A percentile compares a stretch with the other conserved stretches of the same genome.
Conservation (phyloP, 805 yeast genomes). For the Candida piceae region DNA sequence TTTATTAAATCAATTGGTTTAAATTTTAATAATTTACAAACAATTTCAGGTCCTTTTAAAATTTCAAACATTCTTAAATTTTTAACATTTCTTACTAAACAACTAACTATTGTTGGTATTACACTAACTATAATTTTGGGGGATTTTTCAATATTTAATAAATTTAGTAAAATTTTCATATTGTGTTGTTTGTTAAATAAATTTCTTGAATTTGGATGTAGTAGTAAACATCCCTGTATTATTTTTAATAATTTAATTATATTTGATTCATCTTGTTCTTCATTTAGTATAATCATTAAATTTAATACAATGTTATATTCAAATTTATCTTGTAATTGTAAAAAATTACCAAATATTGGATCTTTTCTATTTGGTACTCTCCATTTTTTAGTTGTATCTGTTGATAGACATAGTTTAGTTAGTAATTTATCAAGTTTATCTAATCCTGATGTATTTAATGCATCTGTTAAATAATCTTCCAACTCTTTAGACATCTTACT, state of each 20-base stretch:
- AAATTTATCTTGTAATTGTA: constrained; percentile 46
- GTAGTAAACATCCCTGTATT: constrained; percentile 54
- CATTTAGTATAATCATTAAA: constrained; percentile 27
- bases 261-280: constrained; percentile 5
- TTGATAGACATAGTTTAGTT: constrained; percentile 8
- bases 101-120: constrained; percentile 53
- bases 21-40: constrained; percentile 41
- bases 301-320: constrained; percentile 43
- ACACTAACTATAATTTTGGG: not conserved
- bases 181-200: constrained; percentile 40
- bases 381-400: constrained; percentile 18
- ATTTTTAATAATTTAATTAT: constrained; percentile 30
- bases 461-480: not conserved
- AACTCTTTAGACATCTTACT: constrained; percentile 1
- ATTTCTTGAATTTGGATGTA: constrained; percentile 52
- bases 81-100: constrained; percentile 50
- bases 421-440: constrained; percentile 7
- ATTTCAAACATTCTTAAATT: constrained; percentile 56
- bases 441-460: constrained; percentile 3
- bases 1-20: constrained; percentile 8
- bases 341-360: constrained; percentile 34
- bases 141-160: constrained; percentile 12
- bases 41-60: constrained; percentile 46
- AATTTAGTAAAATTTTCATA: constrained; percentile 31
- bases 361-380: constrained; percentile 24